Evolutionary conservation across 345 rosid genomes (phyloP).

Genomic region (Camelina laxa): DNA sequence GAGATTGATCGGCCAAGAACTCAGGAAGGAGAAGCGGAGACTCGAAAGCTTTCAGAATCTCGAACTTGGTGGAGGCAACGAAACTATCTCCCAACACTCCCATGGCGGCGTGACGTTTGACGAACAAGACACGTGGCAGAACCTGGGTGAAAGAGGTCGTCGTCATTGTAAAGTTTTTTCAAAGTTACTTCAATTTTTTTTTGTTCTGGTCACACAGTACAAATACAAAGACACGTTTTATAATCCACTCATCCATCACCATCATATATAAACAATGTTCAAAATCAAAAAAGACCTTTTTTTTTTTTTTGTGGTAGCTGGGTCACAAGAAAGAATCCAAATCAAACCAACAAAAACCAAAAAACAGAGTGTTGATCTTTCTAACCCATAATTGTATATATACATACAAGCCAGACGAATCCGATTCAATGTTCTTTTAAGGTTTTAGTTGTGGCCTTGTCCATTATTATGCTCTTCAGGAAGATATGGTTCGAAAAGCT

Average conservation of each 20-base stretch:
- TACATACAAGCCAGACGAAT: slow-evolving; percentile 33
- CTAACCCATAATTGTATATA: slow-evolving; percentile 27
- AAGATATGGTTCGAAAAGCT: slow-evolving; percentile 73
- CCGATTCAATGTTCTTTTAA: background rate
- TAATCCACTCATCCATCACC: background rate
- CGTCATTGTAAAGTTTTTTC: background rate
- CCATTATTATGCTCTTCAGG: slow-evolving; percentile 36
- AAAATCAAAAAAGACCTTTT: background rate
- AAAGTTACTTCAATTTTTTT: background rate
- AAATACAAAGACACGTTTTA: background rate
- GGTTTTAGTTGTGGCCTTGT: slow-evolving; percentile 26
- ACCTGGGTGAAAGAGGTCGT: background rate
- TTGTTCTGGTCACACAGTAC: background rate
- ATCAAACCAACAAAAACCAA: background rate
- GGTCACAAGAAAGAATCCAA: slow-evolving; percentile 28
- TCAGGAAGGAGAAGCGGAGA: slow-evolving; percentile 35
- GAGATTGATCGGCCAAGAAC: slow-evolving; percentile 36
- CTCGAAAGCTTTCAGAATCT: background rate
- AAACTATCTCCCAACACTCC: background rate
- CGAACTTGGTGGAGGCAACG: background rate
- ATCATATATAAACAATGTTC: background rate
- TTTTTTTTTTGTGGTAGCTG: background rate
- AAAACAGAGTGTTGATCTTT: background rate
- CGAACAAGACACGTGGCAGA: background rate
- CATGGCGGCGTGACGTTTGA: background rate